phyloP scores from a whole-genome alignment of 2,329 filamentous ascomycete species.

The Phaeosphaeriaceae sp. region DNA sequence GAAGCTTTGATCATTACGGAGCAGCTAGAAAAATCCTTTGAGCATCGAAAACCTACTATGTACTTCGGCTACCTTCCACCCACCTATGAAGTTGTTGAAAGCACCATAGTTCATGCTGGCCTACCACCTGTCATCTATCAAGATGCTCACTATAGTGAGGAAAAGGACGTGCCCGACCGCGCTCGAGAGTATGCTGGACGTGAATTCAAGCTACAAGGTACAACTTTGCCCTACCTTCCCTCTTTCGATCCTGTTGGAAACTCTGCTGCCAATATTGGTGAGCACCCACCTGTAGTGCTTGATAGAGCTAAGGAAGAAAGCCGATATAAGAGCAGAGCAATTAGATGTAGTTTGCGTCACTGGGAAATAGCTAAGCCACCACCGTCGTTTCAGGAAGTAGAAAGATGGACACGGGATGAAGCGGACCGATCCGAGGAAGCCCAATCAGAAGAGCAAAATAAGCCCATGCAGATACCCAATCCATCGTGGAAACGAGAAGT shows the following conservation, averaged over 20 bases:
- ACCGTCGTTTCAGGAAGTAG: conserved; percentile 73
- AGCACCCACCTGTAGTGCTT: conserved; percentile 54
- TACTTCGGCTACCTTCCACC: conserved; percentile 52
- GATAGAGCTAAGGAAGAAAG: conserved; percentile 61
- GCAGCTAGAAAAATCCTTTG: conserved; percentile 26
- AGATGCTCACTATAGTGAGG: conserved; percentile 83
- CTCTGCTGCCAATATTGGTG: conserved; percentile 62
- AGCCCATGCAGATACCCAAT: conserved; percentile 18
- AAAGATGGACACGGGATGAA: conserved; percentile 66
- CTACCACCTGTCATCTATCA: conserved; percentile 78
- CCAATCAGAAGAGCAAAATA: conserved; percentile 2
- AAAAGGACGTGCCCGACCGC: conserved; percentile 79
- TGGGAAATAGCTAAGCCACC: conserved; percentile 81
- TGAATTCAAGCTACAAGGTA: conserved; percentile 79
- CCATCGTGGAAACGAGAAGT: conserved; percentile 18
- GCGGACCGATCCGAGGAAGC: conserved; percentile 19
- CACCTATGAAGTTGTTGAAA: conserved; percentile 54
- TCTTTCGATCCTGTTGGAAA: conserved; percentile 72
- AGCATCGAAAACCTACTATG: conserved; percentile 26
- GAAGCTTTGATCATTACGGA: conserved; percentile 25
- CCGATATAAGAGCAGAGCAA: conserved; percentile 59
- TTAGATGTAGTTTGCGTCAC: conserved; percentile 65
- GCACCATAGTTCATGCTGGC: conserved; percentile 63
- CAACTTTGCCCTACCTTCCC: conserved; percentile 78
- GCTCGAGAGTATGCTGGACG: conserved; percentile 84